phyloP scores from a whole-genome alignment of 2,329 filamentous ascomycete genomes.

The Beauveria pseudobassiana region DNA sequence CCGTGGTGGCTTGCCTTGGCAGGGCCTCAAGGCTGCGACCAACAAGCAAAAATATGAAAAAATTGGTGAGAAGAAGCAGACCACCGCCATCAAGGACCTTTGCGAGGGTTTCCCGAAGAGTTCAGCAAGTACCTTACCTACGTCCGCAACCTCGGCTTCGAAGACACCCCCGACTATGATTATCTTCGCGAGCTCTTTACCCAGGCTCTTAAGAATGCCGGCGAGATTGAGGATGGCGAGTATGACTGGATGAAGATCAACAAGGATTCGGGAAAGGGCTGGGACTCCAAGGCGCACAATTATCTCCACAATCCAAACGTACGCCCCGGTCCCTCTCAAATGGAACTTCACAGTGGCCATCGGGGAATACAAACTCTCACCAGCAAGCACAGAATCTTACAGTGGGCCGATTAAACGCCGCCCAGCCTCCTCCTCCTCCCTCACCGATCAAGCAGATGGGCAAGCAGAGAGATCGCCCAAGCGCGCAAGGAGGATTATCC shows the following conservation, averaged over 20 bases:
- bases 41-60: conserved; percentile 99
- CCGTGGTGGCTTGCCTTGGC: conserved; percentile 63
- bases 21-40: conserved; percentile 64
- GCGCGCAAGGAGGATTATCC: conserved; percentile 64
- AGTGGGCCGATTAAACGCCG: conserved; percentile 86
- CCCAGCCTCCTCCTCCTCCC: conserved; percentile 81
- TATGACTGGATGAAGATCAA: conserved; percentile 99
- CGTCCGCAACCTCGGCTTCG: conserved; percentile 94
- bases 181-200: conserved; percentile 95
- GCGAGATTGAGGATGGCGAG: conserved; percentile 93
- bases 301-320: conserved; percentile 70
- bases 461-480: conserved; percentile 69
- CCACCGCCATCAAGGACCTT: conserved; percentile 90
- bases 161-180: conserved; percentile 97
- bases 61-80: conserved; percentile 99
- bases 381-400: conserved; percentile 60
- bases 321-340: conserved; percentile 72
- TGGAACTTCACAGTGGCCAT: conserved; percentile 72
- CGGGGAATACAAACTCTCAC: conserved; percentile 58
- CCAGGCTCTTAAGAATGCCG: conserved; percentile 86
- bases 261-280: conserved; percentile 74
- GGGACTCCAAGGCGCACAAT: conserved; percentile 53
- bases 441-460: conserved; percentile 76
- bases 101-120: conserved; percentile 93
- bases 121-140: conserved; percentile 98